Base-by-base conservation (phyloP, 495 filamentous ascomycete species). In the Bathelium albidoporum region DNA sequence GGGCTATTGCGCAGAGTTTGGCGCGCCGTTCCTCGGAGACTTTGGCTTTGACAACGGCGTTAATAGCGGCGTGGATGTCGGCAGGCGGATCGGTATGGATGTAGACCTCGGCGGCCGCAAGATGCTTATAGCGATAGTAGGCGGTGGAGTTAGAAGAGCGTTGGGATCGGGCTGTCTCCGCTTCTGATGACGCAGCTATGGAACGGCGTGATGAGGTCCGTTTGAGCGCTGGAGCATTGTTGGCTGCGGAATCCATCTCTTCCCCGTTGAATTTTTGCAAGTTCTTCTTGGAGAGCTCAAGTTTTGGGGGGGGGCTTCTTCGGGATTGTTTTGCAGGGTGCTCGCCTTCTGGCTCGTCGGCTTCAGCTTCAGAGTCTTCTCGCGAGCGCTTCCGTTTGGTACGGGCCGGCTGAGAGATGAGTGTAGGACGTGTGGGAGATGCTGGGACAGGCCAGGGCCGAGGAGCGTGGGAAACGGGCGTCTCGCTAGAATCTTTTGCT, bases 41-140 rank as follows among this genome's bases (percentile, higher is more conserved):
- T 20, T 49, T 20, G n/a, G 10, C 11, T 5, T 12, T 49, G n/a
- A 49, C 16, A 16, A 49, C 22, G 44, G 12, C 12, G n/a, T 16
- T 20, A 20, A 49, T 64, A 64, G 62, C 62, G 7, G 32, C 62
- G 59, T 59, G 24, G 62, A 59, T 64, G 10, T 59, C 2, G 20
- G 59, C 32, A 32, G 62, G 62, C 32, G 52, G 62, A 52, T 64
- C 34, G 22, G 53, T 16, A 22, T 59, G 52, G 11, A 63, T 63
- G 26, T 58, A 22, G 45, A 63, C 39, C 44, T 63, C 45, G 20
- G 58, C 61, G 7, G 61, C 44, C 44, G 20, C 22, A 63, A 63
- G 61, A 63, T 63, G 20, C 11, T 5, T 49, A 20, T 49, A 20
- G n/a, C 44, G 44, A 20, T 49, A 49, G n/a, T 18, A 16, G n/a